Percentiles rank a stretch among this genome's conserved stretches.
phyloP scores from a whole-genome alignment of 495 filamentous ascomycete genomes.

The Xylaria scruposa region DNA sequence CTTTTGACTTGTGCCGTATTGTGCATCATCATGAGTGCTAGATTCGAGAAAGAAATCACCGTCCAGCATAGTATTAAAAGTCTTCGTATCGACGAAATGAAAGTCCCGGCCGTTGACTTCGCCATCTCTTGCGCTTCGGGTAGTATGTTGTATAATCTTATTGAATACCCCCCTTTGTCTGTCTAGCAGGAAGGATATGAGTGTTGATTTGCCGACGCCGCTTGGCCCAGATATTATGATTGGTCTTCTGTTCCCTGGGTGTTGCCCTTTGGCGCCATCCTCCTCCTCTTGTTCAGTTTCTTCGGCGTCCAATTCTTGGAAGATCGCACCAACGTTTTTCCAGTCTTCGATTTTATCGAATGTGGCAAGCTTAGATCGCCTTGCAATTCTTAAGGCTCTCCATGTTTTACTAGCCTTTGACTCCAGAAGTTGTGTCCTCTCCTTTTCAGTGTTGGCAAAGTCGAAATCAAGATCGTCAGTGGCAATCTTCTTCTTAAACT shows the following conservation, averaged over 20 bases:
- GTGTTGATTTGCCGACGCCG: conserved; percentile 45
- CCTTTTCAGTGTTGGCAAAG: conserved; percentile 72
- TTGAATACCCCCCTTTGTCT: conserved; percentile 51
- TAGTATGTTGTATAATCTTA: conserved; percentile 51
- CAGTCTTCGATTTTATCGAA: conserved; percentile 90
- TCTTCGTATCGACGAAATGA: conserved; percentile 54
- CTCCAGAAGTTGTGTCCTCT: conserved; percentile 68
- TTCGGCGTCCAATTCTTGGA: conserved; percentile 48
- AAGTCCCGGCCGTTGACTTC: conserved; percentile 53
- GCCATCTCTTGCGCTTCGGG: conserved; percentile 50
- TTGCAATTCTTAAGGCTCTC: conserved; percentile 81
- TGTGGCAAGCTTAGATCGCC: conserved; percentile 69
- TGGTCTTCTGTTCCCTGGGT: conserved; percentile 51
- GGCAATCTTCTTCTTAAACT: conserved; percentile 65
- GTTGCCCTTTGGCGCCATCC: conserved; percentile 32
- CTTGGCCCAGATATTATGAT: conserved; percentile 55
- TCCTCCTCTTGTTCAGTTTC: conserved; percentile 39
- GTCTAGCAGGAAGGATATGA: conserved; percentile 50
- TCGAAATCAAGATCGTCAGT: conserved; percentile 83
- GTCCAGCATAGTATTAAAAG: conserved; percentile 58
- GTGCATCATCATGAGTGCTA: conserved; percentile 48
- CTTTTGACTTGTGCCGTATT: conserved; percentile 56
- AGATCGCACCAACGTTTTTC: conserved; percentile 65
- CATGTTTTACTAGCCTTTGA: conserved; percentile 85
- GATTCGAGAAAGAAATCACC: conserved; percentile 59